Percentiles rank a stretch among this genome's conserved stretches.
Evolutionary conservation across 2,329 filamentous ascomycete genomes (phyloP).

Genomic region (Verticillium albo-atrum): DNA sequence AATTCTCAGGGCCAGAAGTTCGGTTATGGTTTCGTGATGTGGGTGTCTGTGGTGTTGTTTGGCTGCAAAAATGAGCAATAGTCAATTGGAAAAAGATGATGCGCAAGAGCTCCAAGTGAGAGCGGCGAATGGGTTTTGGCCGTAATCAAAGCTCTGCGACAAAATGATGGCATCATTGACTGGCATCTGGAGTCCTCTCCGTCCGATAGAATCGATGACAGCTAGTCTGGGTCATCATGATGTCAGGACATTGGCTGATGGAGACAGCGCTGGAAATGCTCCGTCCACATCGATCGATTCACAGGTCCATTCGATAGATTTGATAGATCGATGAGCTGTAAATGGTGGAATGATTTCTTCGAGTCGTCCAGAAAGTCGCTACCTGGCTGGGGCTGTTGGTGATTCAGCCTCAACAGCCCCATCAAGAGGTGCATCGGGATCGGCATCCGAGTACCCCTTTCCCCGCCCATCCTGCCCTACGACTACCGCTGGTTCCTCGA

Average conservation of each 20-base stretch:
- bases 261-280: neutral
- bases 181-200: neutral
- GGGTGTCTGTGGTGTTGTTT: neutral
- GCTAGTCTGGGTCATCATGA: slow-evolving; percentile 8
- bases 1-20: too few relatives aligned
- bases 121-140: neutral
- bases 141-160: slow-evolving; percentile 2
- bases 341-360: neutral
- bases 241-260: slow-evolving; percentile 6
- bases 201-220: slow-evolving; percentile 11
- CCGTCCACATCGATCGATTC: neutral
- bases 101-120: too few relatives aligned
- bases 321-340: neutral
- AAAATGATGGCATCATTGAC: slow-evolving; percentile 10
- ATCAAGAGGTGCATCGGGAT: neutral
- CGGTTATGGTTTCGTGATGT: neutral
- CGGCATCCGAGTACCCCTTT: neutral
- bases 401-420: neutral
- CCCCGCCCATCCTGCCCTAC: neutral
- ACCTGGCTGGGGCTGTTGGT: neutral
- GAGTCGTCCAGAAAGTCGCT: neutral
- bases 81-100: neutral
- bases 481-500: neutral
- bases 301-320: neutral
- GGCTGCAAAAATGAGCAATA: too few relatives aligned